Evolutionary conservation across 768 basidiomycete species (phyloP), one percentile per base, ranked within the genome.

Genomic region (Mycena amicta): DNA sequence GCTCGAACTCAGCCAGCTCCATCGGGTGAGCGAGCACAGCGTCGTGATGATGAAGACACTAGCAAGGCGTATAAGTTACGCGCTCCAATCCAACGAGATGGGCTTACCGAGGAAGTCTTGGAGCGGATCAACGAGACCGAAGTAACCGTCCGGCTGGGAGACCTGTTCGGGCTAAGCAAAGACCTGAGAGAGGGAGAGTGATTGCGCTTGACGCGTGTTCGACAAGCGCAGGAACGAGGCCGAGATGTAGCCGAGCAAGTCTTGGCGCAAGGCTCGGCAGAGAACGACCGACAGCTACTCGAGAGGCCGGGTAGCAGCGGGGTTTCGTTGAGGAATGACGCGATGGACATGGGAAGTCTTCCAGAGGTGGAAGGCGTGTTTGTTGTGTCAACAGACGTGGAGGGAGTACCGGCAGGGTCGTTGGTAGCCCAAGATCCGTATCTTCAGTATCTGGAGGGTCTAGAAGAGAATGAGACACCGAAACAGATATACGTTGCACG

Each of bases 371-470:
- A 53, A 13, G 52, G 39, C 18, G 57, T 53, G 2, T 59, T 59
- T 50, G 47, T 59, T 3, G 53, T 51, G 8, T 49, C 33, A 11
- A 33, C n/a, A 5, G 23, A 16, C 27, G 25, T 59, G 16, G 57
- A 59, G 8, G 51, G 50, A 2, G 26, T 60, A 15, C 59, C 59
- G 18, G 54, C 50, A 3, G 59, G 55, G 16, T 55, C 54, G 3
- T 22, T 56, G 15, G 50, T 60, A 29, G 54, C 50, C 11, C 59
- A 55, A n/a, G 59, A 60, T 26, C 54, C 55, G 11, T 51, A 52
- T 16, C 16, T 60, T 13, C 59, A 60, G 26, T 60, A 60, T 18
- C 22, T 52, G 25, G 54, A 60, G 33, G 50, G 54, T 8, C 28
- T 60, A 20, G 18, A 12, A 2, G 30, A 33, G 3, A 53, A 28